phyloP scores from a whole-genome alignment of 225 moss, liverwort and hornwort genomes.

The Marchantia paleacea region DNA sequence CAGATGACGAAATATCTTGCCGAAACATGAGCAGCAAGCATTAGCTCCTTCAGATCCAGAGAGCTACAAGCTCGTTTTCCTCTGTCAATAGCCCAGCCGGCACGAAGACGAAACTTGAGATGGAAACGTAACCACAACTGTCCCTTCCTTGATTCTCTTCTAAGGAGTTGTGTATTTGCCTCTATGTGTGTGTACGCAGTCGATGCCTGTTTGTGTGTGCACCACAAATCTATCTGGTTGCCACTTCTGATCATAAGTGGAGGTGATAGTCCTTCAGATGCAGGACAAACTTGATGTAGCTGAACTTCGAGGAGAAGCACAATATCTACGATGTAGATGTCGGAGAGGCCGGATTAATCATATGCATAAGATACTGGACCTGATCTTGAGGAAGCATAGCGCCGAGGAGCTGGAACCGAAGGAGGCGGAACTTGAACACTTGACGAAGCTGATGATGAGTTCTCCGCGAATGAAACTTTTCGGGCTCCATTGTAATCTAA shows the following conservation, averaged over 20 bases:
- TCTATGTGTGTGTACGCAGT: neutral
- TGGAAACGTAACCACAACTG: neutral
- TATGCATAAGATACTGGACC: constrained; percentile 50
- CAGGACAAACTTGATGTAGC: neutral
- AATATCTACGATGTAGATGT: neutral
- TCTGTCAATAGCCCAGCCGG: neutral
- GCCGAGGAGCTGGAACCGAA: constrained; percentile 17
- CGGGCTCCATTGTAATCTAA: constrained; percentile 71
- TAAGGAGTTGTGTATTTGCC: neutral
- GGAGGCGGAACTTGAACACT: constrained; percentile 2
- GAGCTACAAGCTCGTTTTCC: neutral
- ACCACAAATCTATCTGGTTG: neutral
- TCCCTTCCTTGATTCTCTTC: neutral
- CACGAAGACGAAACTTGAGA: neutral
- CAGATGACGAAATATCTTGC: neutral
- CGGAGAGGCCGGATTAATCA: constrained; percentile 8
- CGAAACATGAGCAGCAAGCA: neutral
- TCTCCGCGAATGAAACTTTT: constrained; percentile 82
- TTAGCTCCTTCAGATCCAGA: neutral
- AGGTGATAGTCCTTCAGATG: neutral
- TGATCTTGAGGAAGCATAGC: constrained; percentile 42
- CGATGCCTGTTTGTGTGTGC: neutral
- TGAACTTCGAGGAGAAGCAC: constrained; percentile 2
- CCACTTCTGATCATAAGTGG: neutral
- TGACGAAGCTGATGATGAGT: constrained; percentile 31